Evolutionary conservation across 805 yeast species (phyloP).

Genomic region (Torulaspora indica): DNA sequence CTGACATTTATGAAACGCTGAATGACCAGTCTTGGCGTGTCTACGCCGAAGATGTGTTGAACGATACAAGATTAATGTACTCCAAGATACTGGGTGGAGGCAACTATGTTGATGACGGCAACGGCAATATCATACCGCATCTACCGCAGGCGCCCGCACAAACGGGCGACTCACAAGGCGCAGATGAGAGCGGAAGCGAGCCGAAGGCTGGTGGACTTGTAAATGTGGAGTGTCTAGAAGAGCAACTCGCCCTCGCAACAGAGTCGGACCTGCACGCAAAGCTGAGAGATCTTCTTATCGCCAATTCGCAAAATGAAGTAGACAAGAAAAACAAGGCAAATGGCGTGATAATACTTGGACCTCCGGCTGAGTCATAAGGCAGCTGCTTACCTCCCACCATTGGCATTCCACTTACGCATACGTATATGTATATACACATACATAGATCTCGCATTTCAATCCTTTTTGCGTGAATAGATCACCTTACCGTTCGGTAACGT

Average conservation of each 20-base stretch:
- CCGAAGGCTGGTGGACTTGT: slow-evolving; percentile 13
- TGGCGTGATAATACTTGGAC: slow-evolving; percentile 35
- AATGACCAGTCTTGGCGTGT: slow-evolving; percentile 28
- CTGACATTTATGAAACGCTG: slow-evolving; percentile 26
- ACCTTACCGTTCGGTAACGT: slow-evolving; percentile 62
- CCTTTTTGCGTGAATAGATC: slow-evolving; percentile 39
- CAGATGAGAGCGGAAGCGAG: slow-evolving; percentile 4
- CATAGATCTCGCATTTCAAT: slow-evolving; percentile 2
- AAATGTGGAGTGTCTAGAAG: slow-evolving; percentile 19
- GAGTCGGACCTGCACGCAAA: slow-evolving; percentile 25
- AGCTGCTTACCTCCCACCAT: not conserved
- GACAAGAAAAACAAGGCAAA: slow-evolving; percentile 28
- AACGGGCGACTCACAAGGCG: slow-evolving; percentile 2
- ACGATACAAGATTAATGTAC: slow-evolving; percentile 36
- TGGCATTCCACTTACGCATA: slow-evolving; percentile 1
- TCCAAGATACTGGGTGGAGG: slow-evolving; percentile 38
- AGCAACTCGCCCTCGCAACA: slow-evolving; percentile 18
- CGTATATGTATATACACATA: slow-evolving; percentile 5
- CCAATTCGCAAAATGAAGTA: slow-evolving; percentile 26
- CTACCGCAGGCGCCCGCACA: slow-evolving; percentile 14
- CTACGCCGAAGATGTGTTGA: slow-evolving; percentile 30
- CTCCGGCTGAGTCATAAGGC: slow-evolving; percentile 20
- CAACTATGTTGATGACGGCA: slow-evolving; percentile 30
- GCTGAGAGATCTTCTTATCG: slow-evolving; percentile 27
- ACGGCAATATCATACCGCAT: slow-evolving; percentile 30